Percentiles rank a stretch among this genome's conserved stretches.
Conservation (phyloP, 1,284 basidiomycete genomes). For the Apiotrichum akiyoshidainum region DNA sequence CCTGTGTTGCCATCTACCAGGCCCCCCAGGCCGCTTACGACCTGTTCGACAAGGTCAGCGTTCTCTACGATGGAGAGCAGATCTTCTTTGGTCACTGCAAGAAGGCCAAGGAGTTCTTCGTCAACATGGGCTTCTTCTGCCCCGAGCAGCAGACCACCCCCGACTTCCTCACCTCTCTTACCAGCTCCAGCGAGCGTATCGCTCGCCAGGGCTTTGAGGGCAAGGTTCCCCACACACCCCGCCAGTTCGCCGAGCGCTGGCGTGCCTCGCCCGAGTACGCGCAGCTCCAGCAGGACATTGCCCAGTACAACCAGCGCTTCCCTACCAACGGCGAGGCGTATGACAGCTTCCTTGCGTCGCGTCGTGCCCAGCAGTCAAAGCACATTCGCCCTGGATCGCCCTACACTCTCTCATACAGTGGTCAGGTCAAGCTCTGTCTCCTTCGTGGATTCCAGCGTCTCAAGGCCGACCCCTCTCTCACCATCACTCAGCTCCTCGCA, state of each 20-base stretch:
- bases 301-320: slow-evolving; percentile 44
- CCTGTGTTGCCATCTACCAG: slow-evolving; percentile 54
- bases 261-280: slow-evolving; percentile 44
- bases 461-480: slow-evolving; percentile 49
- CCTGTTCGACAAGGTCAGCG: slow-evolving; percentile 66
- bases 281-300: slow-evolving; percentile 47
- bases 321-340: slow-evolving; percentile 48
- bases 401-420: slow-evolving; percentile 50
- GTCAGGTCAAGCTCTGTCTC: slow-evolving; percentile 52
- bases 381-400: slow-evolving; percentile 45
- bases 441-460: slow-evolving; percentile 50
- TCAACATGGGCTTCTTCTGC: slow-evolving; percentile 68
- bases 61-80: slow-evolving; percentile 76
- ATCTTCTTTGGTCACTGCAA: slow-evolving; percentile 73
- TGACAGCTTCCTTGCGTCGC: slow-evolving; percentile 49
- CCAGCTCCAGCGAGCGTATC: slow-evolving; percentile 61
- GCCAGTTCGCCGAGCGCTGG: slow-evolving; percentile 57
- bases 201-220: slow-evolving; percentile 55
- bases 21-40: slow-evolving; percentile 55
- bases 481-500: slow-evolving; percentile 49
- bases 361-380: slow-evolving; percentile 53
- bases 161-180: slow-evolving; percentile 64
- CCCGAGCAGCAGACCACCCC: slow-evolving; percentile 50
- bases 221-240: slow-evolving; percentile 60
- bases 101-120: slow-evolving; percentile 74